phyloP scores from a whole-genome alignment of 257 asterid species.

The Scutellaria galericulata region DNA sequence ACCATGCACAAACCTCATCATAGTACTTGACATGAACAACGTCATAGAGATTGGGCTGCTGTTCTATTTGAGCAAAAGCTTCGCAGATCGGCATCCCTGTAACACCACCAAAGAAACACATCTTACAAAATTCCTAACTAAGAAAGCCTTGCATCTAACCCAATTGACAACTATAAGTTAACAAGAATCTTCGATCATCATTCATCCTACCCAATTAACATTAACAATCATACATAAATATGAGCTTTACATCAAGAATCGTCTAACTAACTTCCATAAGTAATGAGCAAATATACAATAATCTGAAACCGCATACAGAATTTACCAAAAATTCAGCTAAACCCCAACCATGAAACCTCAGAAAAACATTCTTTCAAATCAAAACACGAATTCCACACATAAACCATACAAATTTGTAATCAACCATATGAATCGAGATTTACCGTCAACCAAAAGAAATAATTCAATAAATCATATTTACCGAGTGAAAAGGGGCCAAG shows the following conservation, averaged over 20 bases:
- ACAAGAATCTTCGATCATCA: not conserved
- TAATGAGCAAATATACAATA: not conserved
- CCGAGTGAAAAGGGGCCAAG: constrained; percentile 87
- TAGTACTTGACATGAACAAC: constrained; percentile 87
- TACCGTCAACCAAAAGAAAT: not conserved
- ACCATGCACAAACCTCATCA: constrained; percentile 68
- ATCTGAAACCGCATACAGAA: not conserved
- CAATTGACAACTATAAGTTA: not conserved
- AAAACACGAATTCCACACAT: not conserved
- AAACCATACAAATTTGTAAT: not conserved
- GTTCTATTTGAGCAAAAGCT: constrained; percentile 88
- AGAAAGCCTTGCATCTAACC: not conserved
- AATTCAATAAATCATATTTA: constrained; percentile 25
- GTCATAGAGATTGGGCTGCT: constrained; percentile 77
- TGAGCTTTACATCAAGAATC: no score
- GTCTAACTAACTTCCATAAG: not conserved
- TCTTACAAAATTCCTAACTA: constrained; percentile 15
- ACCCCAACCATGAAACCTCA: not conserved
- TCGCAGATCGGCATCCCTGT: constrained; percentile 90
- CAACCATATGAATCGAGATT: no score
- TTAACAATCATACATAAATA: not conserved
- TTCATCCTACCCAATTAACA: not conserved
- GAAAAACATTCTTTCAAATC: not conserved
- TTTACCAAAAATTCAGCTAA: constrained; percentile 1
- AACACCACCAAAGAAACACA: constrained; percentile 16